phyloP scores from a whole-genome alignment of 805 yeast species.

The Cyberlindnera xylosilytica region DNA sequence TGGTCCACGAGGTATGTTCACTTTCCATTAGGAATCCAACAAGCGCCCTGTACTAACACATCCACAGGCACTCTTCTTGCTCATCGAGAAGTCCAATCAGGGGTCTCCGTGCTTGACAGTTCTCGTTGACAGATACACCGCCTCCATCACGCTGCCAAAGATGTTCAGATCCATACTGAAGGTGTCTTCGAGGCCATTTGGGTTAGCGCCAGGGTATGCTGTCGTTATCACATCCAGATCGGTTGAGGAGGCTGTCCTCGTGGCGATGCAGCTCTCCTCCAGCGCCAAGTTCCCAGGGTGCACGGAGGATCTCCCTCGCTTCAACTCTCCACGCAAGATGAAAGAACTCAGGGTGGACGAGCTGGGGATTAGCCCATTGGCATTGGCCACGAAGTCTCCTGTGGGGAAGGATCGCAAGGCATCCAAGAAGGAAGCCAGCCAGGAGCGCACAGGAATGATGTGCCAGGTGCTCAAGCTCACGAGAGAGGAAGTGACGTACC shows the following conservation, averaged over 20 bases:
- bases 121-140: conserved; percentile 7
- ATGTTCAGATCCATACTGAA: neutral
- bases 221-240: neutral
- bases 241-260: neutral
- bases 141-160: conserved; percentile 3
- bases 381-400: too few species aligned
- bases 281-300: too few species aligned
- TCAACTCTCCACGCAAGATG: too few species aligned
- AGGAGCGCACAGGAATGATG: neutral
- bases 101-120: neutral
- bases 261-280: neutral
- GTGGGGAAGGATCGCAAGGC: too few species aligned
- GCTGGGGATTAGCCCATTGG: too few species aligned
- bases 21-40: neutral
- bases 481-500: conserved; percentile 35
- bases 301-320: too few species aligned
- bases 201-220: conserved; percentile 5
- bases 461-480: conserved; percentile 20
- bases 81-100: conserved; percentile 3
- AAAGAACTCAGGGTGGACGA: too few species aligned
- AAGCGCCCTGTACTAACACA: conserved; percentile 4
- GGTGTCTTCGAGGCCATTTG: conserved; percentile 6
- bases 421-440: too few species aligned
- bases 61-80: neutral
- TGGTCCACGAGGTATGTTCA: conserved; percentile 2